phyloP scores from a whole-genome alignment of 768 basidiomycete species.

The Boletus tomentosulus region DNA sequence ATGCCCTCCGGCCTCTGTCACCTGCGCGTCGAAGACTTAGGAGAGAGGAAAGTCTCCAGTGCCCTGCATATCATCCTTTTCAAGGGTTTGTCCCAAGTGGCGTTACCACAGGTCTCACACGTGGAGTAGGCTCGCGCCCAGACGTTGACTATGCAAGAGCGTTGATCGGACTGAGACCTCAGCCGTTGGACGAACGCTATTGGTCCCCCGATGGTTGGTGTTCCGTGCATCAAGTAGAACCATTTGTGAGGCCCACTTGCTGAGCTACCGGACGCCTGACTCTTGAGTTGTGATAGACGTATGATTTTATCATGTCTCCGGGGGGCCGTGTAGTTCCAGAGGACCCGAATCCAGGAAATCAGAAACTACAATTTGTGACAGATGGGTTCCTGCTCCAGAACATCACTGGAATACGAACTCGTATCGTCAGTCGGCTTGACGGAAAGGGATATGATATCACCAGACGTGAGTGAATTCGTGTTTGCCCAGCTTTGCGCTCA shows the following conservation, averaged over 20 bases:
- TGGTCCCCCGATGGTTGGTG: constrained; percentile 80
- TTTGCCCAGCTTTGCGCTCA: constrained; percentile 3
- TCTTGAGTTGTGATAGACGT: constrained; percentile 46
- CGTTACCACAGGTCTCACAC: constrained; percentile 46
- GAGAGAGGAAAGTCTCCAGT: constrained; percentile 63
- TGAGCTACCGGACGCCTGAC: background rate
- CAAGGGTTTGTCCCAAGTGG: constrained; percentile 31
- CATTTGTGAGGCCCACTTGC: constrained; percentile 51
- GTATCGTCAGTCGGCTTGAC: constrained; percentile 76
- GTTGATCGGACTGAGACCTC: constrained; percentile 53
- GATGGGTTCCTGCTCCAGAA: constrained; percentile 77
- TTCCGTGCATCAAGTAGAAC: constrained; percentile 58
- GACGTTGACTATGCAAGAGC: constrained; percentile 82
- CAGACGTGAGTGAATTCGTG: constrained; percentile 51
- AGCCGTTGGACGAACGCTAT: constrained; percentile 44
- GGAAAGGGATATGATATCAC: constrained; percentile 84
- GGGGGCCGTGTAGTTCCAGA: constrained; percentile 51
- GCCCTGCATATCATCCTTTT: constrained; percentile 60
- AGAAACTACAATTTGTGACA: constrained; percentile 57
- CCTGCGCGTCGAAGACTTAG: constrained; percentile 56
- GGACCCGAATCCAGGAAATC: constrained; percentile 62
- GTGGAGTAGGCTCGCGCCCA: constrained; percentile 64
- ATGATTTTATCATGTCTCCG: constrained; percentile 75
- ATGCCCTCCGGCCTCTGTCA: constrained; percentile 56
- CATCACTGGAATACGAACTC: constrained; percentile 71